Conservation (phyloP, 2,329 filamentous ascomycete genomes). For the Fusarium udum region DNA sequence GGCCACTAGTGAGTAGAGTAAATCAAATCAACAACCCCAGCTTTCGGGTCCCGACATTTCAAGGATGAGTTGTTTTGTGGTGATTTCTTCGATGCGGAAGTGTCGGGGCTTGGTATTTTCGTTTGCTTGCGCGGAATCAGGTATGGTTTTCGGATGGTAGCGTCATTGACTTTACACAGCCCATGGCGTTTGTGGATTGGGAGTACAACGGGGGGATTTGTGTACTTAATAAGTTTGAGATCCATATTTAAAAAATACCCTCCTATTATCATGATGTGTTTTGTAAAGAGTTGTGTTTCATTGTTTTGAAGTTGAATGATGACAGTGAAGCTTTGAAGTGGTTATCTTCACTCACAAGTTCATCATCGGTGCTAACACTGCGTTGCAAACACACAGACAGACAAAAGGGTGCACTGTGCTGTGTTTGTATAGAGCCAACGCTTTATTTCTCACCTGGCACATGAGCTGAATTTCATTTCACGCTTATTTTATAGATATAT, state of each 20-base stretch:
- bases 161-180: constrained; percentile 22
- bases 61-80: constrained; percentile 1
- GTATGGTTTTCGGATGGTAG: constrained; percentile 17
- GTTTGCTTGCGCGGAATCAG: constrained; percentile 7
- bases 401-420: not conserved
- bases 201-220: not conserved
- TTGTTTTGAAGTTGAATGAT: not conserved
- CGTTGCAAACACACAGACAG: not conserved
- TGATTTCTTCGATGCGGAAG: not conserved
- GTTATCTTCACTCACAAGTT: not conserved
- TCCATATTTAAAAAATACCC: constrained; percentile 1
- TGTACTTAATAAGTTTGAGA: not conserved
- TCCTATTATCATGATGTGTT: not conserved
- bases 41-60: constrained; percentile 3
- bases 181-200: not conserved
- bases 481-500: not conserved
- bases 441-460: not conserved
- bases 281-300: not conserved
- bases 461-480: not conserved
- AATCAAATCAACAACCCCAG: not conserved
- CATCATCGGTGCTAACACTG: not conserved
- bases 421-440: not conserved
- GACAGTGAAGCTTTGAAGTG: not conserved
- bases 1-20: not conserved
- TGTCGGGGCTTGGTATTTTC: constrained; percentile 13